These are phyloP conservation scores for Grifola frondosa DNA, from an alignment of 1,284 basidiomycete species.

Conservation along the genomic window DNA sequence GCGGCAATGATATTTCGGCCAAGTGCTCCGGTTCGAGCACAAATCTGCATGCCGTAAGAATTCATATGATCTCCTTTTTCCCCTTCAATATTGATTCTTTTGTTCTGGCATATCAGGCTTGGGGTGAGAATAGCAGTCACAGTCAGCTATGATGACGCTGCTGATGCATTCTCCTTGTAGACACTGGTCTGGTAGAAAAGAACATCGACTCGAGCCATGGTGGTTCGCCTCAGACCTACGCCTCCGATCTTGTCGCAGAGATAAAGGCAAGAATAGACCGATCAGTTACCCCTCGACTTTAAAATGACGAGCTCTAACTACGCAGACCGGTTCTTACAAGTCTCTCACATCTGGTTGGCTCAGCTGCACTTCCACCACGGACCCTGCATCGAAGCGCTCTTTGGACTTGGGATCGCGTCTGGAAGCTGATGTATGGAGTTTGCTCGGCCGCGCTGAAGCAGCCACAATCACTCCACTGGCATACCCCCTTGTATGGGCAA, in stretches of 20 bases:
- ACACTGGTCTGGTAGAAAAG: conserved; percentile 47
- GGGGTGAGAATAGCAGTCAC: conserved; percentile 18
- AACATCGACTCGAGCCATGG: conserved; percentile 42
- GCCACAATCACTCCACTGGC: conserved; percentile 38
- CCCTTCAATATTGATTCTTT: conserved; percentile 13
- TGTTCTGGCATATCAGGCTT: conserved; percentile 18
- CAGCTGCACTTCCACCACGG: conserved; percentile 43
- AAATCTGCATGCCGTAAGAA: conserved; percentile 55
- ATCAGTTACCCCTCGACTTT: neutral
- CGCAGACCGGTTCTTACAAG: conserved; percentile 40
- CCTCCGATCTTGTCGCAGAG: conserved; percentile 39
- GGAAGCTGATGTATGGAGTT: conserved; percentile 33
- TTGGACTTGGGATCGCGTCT: conserved; percentile 15
- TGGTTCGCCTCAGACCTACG: conserved; percentile 37
- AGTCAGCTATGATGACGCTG: neutral
- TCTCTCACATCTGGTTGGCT: conserved; percentile 44
- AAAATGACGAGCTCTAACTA: neutral
- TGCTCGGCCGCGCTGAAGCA: conserved; percentile 19
- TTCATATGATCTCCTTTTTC: neutral
- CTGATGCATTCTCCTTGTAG: conserved; percentile 22
- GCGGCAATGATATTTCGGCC: conserved; percentile 30
- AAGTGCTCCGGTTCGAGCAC: conserved; percentile 33
- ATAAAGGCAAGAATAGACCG: conserved; percentile 30
- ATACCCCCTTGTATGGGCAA: conserved; percentile 52
- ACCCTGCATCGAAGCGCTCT: conserved; percentile 25